These are phyloP conservation scores for Colletotrichum zoysiae DNA, from an alignment of 2,329 filamentous ascomycete genomes.

Conservation along the genomic window DNA sequence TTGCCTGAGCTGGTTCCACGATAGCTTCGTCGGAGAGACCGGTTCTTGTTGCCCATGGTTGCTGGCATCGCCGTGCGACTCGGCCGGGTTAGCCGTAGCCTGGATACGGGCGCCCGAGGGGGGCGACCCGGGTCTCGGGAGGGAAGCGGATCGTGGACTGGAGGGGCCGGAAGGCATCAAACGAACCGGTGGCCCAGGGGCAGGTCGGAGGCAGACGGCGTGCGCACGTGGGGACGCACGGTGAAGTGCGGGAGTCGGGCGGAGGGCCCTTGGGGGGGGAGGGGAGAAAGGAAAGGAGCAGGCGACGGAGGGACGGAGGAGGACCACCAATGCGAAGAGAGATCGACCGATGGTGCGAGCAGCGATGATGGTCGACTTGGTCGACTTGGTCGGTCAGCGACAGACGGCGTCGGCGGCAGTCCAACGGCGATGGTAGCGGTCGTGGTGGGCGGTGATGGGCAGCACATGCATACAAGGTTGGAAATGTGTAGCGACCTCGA, in stretches of 20 bases:
- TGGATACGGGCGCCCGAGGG: background rate
- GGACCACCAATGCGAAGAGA: background rate
- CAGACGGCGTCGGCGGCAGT: background rate
- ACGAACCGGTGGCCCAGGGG: constrained; percentile 29
- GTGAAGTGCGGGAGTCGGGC: background rate
- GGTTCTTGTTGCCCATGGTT: constrained; percentile 21
- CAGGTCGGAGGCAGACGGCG: constrained; percentile 10
- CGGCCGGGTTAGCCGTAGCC: constrained; percentile 2
- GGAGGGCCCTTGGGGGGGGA: background rate
- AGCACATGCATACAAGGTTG: background rate
- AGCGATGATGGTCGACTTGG: background rate
- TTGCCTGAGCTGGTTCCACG: constrained; percentile 34
- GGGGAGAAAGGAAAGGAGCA: background rate
- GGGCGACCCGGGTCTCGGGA: constrained; percentile 26
- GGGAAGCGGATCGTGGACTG: constrained; percentile 36
- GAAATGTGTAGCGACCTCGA: background rate
- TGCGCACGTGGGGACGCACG: constrained; percentile 24
- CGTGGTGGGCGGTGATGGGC: background rate
- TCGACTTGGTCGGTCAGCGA: background rate
- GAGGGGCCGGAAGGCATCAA: constrained; percentile 40
- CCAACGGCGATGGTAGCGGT: background rate
- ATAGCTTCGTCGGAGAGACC: constrained; percentile 14
- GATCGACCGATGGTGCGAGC: background rate
- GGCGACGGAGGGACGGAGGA: constrained; percentile 2
- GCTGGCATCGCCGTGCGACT: background rate